phyloP scores from a whole-genome alignment of 345 rosid species.

The Euphorbia peplus region DNA sequence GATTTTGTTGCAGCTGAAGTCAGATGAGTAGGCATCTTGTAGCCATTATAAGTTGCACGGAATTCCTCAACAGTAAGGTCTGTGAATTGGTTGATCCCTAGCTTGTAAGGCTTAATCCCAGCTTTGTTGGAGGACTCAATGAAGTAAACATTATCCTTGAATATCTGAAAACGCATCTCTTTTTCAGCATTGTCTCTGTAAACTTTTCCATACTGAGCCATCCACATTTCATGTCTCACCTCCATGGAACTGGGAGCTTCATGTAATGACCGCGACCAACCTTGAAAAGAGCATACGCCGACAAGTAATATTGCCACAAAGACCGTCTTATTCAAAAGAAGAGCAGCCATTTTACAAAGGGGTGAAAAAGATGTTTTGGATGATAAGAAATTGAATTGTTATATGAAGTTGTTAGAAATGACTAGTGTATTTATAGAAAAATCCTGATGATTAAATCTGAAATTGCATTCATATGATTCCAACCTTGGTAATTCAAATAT shows the following conservation, averaged over 20 bases:
- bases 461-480: background rate
- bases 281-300: conserved; percentile 16
- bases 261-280: conserved; percentile 21
- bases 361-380: background rate
- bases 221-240: conserved; percentile 35
- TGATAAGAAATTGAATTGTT: background rate
- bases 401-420: background rate
- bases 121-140: conserved; percentile 37
- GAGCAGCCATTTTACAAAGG: conserved; percentile 2
- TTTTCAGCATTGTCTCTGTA: conserved; percentile 34
- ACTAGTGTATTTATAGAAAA: conserved; percentile 2
- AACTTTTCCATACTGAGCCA: conserved; percentile 30
- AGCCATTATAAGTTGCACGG: conserved; percentile 29
- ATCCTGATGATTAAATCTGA: background rate
- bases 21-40: background rate
- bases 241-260: conserved; percentile 18
- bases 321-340: background rate
- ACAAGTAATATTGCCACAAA: background rate
- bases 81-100: conserved; percentile 46
- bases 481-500: conserved; percentile 1
- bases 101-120: conserved; percentile 19
- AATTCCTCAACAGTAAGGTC: conserved; percentile 53
- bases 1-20: background rate
- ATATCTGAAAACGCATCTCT: conserved; percentile 31
- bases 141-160: conserved; percentile 41